Base-by-base conservation (phyloP, 192 early-diverging fungal species). In the Obelidium mucronatum region DNA sequence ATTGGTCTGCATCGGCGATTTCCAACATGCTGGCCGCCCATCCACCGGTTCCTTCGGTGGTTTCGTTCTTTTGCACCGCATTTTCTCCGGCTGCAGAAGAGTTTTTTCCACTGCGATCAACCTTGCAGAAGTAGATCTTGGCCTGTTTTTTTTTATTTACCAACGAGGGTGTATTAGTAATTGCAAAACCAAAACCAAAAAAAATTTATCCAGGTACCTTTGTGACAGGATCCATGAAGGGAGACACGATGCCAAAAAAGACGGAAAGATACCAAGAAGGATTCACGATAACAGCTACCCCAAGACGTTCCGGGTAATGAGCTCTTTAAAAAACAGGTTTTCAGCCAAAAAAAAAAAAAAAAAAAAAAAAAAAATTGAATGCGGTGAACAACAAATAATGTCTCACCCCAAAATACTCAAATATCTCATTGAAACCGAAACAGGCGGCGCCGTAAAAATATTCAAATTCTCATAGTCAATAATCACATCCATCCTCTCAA, bases 271-370 rank as follows among this genome's bases (percentile, higher is more conserved):
- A 92, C 92, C 92, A 94, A 51, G 92, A 93, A 31, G 94, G 92
- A 82, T 92, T 86, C 39, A 96, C 86, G 44, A 96, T 86, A 39
- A 86, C 79, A 62, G 22, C 11, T 8, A 42, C 59, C 56, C 92
- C 90, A 40, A 94, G 81, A 59, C 93, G 86, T 82, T 98, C 97
- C 3, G 95, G 95, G 68, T 97, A 98, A 84, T 98, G 97, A 87
- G 8, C 8, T 31, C 55, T 31, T 8, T 13, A 51, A 51, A 51
- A 51, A 51, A 51, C 22, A 22, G 48, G 48, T 51, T 51, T 51
- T 8, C 11, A 51, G 22, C 8, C 22, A 22, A 22, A 22, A 22
- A 22, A 51, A 51, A 51, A 51, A 51, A 51, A 8, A 51, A 8
- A 51, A 51, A 51, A 51, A 51, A 51, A 51, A 51, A 51, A 13